Evolutionary conservation across 2,329 filamentous ascomycete species (phyloP), one percentile per base, ranked within the genome.

Genomic region (Cercospora canescens): DNA sequence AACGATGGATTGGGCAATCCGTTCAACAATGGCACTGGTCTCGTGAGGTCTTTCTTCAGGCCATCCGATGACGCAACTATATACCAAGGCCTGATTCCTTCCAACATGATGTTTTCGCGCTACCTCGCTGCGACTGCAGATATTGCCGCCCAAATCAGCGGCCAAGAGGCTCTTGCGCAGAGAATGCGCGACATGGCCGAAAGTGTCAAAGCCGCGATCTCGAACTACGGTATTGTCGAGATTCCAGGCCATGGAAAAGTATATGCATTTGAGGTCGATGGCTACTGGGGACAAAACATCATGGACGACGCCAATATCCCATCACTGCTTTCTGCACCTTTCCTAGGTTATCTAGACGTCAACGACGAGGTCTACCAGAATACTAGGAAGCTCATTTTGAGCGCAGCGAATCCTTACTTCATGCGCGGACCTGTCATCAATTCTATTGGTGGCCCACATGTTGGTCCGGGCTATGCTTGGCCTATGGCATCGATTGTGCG

Each of bases 231-330:
- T 48, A 80, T 82, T 4, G 76, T 82, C 12, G 70, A 76, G 6
- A 76, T 78, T 21, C 72, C 76, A 1, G 74, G 66, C 2, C 75
- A 74, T 45, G 80, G 80, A 55, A 76, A 76, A 30, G 74, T 84
- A 21, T 84, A 83, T 66, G 81, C 82, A 14, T 84, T 79, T 66
- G 82, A 84, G 69, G 76, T 84, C 28, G 82, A 84, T 66, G 69
- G 69, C 30, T 71, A 71, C 45, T 69, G 78, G 52, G 74, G 74
- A 14, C 75, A 77, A 62, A 89, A 86, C 69, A 81, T 89, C 59
- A 91, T 91, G 89, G 89, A 91, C 72, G 89, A 91, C 64, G 88
- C 89, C 34, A 91, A 91, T 69, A 87, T 91, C 57, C 89, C 89
- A 0, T 88, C 85, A 12, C 82, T 91, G 3, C 82, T 91, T 45